These are phyloP conservation scores for Lecanicillium sp. DNA, from an alignment of 2,329 filamentous ascomycete species.

Conservation along the genomic window DNA sequence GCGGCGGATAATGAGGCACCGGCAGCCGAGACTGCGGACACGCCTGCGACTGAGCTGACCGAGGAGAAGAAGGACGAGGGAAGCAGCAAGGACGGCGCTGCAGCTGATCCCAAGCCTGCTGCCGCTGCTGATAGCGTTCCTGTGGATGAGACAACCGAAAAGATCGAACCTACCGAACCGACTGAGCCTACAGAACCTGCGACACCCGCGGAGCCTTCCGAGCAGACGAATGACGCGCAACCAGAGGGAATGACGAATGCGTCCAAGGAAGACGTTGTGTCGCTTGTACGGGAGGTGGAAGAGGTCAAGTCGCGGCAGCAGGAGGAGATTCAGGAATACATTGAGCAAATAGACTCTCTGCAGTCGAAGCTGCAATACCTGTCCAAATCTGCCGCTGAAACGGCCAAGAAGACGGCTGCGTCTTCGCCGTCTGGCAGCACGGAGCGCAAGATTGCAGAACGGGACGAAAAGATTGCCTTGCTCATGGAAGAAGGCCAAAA, in stretches of 20 bases:
- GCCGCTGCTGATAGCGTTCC: too few species aligned
- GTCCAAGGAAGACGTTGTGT: not conserved
- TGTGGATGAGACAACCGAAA: conserved; percentile 1
- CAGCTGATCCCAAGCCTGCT: not conserved
- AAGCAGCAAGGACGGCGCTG: not conserved
- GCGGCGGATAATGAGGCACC: conserved; percentile 19
- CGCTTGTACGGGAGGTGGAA: conserved; percentile 14
- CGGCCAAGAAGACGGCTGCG: conserved; percentile 62
- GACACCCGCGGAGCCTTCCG: not conserved
- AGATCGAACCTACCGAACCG: not conserved
- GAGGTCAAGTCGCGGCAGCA: conserved; percentile 42
- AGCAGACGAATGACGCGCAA: not conserved
- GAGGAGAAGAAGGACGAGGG: not conserved
- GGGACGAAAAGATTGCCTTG: conserved; percentile 81
- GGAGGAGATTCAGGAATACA: conserved; percentile 74
- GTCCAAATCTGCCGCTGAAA: conserved; percentile 68
- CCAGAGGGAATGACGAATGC: not conserved
- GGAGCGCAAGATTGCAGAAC: conserved; percentile 78
- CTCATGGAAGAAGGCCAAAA: conserved; percentile 90
- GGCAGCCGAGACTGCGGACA: not conserved
- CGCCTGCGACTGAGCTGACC: not conserved
- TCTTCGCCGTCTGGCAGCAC: conserved; percentile 54
- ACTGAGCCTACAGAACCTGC: not conserved
- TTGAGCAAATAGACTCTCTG: conserved; percentile 85
- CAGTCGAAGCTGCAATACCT: conserved; percentile 88